Evolutionary conservation across 2,329 filamentous ascomycete species (phyloP), one percentile per base, ranked within the genome.

Genomic region (Emericellopsis cladophorae): DNA sequence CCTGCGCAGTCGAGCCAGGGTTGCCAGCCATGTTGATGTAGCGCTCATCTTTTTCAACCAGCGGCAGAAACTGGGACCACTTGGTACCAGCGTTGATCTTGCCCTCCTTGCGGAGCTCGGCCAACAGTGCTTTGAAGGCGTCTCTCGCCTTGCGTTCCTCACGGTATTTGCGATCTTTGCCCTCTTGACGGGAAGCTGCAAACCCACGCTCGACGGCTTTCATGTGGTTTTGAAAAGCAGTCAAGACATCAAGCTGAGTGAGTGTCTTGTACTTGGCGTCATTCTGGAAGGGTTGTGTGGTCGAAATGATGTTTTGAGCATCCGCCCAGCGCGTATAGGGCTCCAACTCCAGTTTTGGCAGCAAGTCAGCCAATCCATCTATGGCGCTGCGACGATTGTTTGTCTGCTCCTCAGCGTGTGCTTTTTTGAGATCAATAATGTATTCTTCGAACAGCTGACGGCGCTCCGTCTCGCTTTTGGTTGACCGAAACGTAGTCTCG

Each of bases 321-420:
- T 95, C 86, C 40, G 83, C 77, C 93, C 93, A 98, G 49, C 87
- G 82, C 32, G 90, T 95, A 59, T 95, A 95, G 2, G 90, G 86
- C 56, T 95, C 89, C 44, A 95, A 69, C 51, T 92, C 76, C 40
- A 98, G 72, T 50, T 78, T 79, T 38, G 84, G 81, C 34, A 98
- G 66, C 43, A 96, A 73, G 32, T 78, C 76, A 41, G 83, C 76
- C 36, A 98, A 72, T 35, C 90, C 83, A 51, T 89, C 84, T 69
- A 94, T 82, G 37, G 90, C 92, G 36, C 79, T 79, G 59, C 84
- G 89, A 45, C 84, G 81, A 43, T 76, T 70, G 31, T 72, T 67
- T 9, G 76, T 71, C 60, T 95, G 84, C 48, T 80, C 71, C 54
- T 95, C 87, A 15, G 79, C 66, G 55, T 95, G 79, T 7, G 74